A percentile compares a stretch with the other conserved stretches of the same genome.
These are phyloP conservation scores for Chaetomidium leptoderma DNA, from an alignment of 495 filamentous ascomycete genomes.

Conservation along the genomic window DNA sequence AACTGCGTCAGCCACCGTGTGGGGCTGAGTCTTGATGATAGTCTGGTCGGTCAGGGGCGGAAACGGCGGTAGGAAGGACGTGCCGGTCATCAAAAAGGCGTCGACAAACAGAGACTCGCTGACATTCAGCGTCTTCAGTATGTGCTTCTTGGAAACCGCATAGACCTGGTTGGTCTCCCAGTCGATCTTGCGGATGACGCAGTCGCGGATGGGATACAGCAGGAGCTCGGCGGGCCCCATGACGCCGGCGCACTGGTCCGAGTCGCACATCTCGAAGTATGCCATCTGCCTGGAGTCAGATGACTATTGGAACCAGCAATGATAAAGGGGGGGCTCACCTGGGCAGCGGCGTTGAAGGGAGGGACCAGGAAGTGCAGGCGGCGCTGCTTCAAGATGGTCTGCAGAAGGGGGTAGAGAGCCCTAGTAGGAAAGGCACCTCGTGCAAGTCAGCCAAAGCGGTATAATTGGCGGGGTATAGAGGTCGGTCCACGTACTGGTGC, in stretches of 20 bases:
- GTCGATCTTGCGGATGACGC: slow-evolving; percentile 72
- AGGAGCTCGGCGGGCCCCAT: slow-evolving; percentile 84
- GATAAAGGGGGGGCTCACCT: slow-evolving; percentile 51
- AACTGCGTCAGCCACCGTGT: slow-evolving; percentile 62
- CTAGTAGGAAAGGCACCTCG: slow-evolving; percentile 54
- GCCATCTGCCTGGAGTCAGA: slow-evolving; percentile 58
- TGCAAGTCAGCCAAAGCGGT: slow-evolving; percentile 25
- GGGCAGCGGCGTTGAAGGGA: slow-evolving; percentile 83
- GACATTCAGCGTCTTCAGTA: slow-evolving; percentile 66
- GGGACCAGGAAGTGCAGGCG: slow-evolving; percentile 77
- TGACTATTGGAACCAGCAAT: neutral
- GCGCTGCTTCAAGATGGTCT: slow-evolving; percentile 63
- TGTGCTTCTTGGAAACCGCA: slow-evolving; percentile 66
- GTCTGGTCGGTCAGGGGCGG: slow-evolving; percentile 61
- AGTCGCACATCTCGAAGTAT: slow-evolving; percentile 68
- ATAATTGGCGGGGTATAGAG: neutral
- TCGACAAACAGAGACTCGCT: slow-evolving; percentile 73
- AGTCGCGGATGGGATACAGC: slow-evolving; percentile 76
- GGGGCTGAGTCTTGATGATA: slow-evolving; percentile 45
- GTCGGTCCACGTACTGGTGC: slow-evolving; percentile 57
- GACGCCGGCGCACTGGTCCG: slow-evolving; percentile 67
- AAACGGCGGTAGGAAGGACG: slow-evolving; percentile 69
- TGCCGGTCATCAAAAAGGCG: slow-evolving; percentile 78
- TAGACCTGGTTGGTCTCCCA: slow-evolving; percentile 60
- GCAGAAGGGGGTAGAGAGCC: slow-evolving; percentile 68